Evolutionary conservation across 108 stramenopile genomes (phyloP), one percentile per base, ranked within the genome.

Genomic region (Skeletonema potamos): DNA sequence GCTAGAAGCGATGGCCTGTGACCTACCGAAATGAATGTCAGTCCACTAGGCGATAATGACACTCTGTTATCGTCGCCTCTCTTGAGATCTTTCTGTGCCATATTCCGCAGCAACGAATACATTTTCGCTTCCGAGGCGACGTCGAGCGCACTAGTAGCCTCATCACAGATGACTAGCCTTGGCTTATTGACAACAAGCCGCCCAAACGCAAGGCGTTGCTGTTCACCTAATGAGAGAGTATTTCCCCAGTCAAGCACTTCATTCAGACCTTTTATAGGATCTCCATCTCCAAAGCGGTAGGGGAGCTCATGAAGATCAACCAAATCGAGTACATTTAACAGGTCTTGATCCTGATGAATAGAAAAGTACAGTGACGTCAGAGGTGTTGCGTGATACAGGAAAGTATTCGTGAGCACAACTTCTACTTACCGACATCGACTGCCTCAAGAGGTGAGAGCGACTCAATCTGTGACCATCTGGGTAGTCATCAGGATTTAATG

Each of bases 161-260:
- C 95, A 61, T 97, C 98, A 30, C 97, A 74, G 37, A 98, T 92
- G 7, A 94, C 94, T 15, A 98, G 64, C 17, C 76, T 66, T n/a
- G 98, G 98, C 68, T 82, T 66, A 73, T 94, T 90, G 58, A 96
- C 86, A 28, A 97, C 66, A 3, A 98, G 66, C 22, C 98, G 76
- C 3, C 91, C 96, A 73, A 98, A 98, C 7, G 97, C 96, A n/a
- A 99, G 66, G 4, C 94, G 68, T 66, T 98, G 98, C 69, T 99
- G 98, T 78, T 99, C 98, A 39, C 98, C 98, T 51, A 98, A 71
- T 0, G 91, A 93, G 12, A 99, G 83, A 29, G 81, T 87, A 59
- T 97, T 95, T 58, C 85, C 71, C 98, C 98, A 99, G 73, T 97
- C 95, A 22, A 87, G 37, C 9, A 88, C 83, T 0, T 84, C 62